Percentiles rank a stretch among this genome's conserved stretches.
Conservation (phyloP, 2,329 filamentous ascomycete species). For the Aspergillus chevalieri region DNA sequence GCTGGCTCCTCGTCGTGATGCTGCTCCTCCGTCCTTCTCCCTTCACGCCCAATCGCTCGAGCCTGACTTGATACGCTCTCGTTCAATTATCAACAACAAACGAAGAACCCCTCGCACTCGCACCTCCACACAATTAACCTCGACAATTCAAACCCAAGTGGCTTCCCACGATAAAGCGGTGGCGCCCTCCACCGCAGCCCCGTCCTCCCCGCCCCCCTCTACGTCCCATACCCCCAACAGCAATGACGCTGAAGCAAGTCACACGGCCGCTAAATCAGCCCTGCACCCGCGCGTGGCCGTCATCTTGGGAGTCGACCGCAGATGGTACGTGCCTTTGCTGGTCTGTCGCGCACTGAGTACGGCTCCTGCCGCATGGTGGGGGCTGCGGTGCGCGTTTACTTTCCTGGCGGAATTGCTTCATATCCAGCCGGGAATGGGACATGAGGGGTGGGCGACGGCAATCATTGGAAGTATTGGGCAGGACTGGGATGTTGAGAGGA, state of each 20-base stretch:
- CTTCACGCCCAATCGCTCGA: slow-evolving; percentile 19
- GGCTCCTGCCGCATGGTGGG: slow-evolving; percentile 66
- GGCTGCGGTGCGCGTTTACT: slow-evolving; percentile 61
- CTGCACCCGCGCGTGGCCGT: slow-evolving; percentile 74
- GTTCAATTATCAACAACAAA: slow-evolving; percentile 5
- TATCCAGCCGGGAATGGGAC: slow-evolving; percentile 38
- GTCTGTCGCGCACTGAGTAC: slow-evolving; percentile 67
- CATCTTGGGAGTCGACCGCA: slow-evolving; percentile 64
- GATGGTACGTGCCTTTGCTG: slow-evolving; percentile 69
- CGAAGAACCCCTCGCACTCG: slow-evolving; percentile 9
- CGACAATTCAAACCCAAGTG: slow-evolving; percentile 1
- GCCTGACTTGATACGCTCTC: slow-evolving; percentile 18
- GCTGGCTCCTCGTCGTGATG: slow-evolving; percentile 37
- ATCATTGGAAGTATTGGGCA: slow-evolving; percentile 32
- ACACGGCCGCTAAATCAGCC: slow-evolving; percentile 25
- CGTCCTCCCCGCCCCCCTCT: slow-evolving; percentile 25
- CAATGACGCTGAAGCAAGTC: slow-evolving; percentile 20
- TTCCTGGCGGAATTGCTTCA: slow-evolving; percentile 60
- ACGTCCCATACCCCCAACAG: slow-evolving; percentile 21
- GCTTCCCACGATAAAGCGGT: slow-evolving; percentile 22
- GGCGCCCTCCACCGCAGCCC: slow-evolving; percentile 21
- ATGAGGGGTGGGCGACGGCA: slow-evolving; percentile 35
- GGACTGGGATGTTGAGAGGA: slow-evolving; percentile 41
- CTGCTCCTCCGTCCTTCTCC: slow-evolving; percentile 29
- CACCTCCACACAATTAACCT: slow-evolving; percentile 2